These are phyloP conservation scores for Metschnikowia peoriensis DNA, from an alignment of 805 yeast species.

Conservation along the genomic window DNA sequence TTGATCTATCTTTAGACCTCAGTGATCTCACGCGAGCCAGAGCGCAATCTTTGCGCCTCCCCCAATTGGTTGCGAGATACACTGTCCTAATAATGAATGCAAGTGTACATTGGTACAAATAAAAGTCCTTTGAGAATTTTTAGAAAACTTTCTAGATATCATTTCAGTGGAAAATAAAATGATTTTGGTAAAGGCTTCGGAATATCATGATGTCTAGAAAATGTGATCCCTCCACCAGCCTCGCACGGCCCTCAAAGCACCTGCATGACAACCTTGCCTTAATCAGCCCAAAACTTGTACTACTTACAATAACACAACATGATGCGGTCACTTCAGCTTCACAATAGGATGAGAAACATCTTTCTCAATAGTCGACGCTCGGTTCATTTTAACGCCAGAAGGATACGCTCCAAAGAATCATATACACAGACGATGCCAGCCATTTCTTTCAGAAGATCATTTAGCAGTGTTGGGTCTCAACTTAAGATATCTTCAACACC, in stretches of 20 bases:
- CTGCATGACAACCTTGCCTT: constrained; percentile 7
- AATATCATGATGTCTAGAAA: neutral
- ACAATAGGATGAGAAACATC: neutral
- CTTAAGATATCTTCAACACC: neutral
- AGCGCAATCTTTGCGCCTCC: neutral
- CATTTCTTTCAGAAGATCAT: neutral
- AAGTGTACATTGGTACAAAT: no score
- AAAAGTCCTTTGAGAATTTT: no score
- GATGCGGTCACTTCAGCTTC: neutral
- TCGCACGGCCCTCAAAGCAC: neutral
- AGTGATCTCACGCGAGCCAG: neutral
- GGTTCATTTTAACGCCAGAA: neutral
- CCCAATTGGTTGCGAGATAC: neutral
- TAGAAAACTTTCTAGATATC: no score
- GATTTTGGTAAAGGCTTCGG: neutral
- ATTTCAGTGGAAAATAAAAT: no score
- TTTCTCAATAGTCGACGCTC: neutral
- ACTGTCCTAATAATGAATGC: no score
- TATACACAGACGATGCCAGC: neutral
- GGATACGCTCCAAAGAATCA: neutral
- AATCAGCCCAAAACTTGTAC: neutral
- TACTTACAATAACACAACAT: neutral
- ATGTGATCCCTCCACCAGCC: neutral
- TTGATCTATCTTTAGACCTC: no score
- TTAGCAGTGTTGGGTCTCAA: constrained; percentile 3